These are phyloP conservation scores for Metschnikowia orientalis DNA, from an alignment of 805 yeast genomes.

Conservation along the genomic window DNA sequence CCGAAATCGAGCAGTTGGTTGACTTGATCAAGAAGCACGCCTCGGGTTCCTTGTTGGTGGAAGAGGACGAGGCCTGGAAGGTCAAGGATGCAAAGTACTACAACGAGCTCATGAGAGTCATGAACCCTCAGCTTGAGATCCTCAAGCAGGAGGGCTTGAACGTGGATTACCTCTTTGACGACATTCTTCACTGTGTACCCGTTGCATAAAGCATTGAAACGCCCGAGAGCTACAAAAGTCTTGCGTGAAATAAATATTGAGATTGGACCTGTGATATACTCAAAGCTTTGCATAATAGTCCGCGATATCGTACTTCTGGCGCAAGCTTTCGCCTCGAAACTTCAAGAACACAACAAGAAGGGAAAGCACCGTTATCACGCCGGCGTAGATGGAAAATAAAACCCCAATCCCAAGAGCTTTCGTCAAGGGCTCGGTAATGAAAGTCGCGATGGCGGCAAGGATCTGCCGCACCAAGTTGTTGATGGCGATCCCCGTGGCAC, in stretches of 20 bases:
- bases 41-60: constrained; percentile 46
- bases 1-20: constrained; percentile 57
- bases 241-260: neutral
- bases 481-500: constrained; percentile 85
- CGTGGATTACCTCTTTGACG: constrained; percentile 63
- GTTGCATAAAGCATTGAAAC: constrained; percentile 1
- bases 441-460: constrained; percentile 72
- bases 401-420: constrained; percentile 68
- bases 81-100: constrained; percentile 46
- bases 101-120: constrained; percentile 49
- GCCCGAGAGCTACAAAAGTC: neutral
- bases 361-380: constrained; percentile 46
- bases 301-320: constrained; percentile 59
- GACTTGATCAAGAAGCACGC: constrained; percentile 62
- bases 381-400: constrained; percentile 61
- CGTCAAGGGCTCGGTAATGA: constrained; percentile 67
- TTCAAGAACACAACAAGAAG: constrained; percentile 45
- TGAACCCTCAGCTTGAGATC: constrained; percentile 56
- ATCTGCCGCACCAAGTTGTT: constrained; percentile 71
- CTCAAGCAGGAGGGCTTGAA: constrained; percentile 66
- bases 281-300: constrained; percentile 49
- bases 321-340: constrained; percentile 53
- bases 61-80: constrained; percentile 12
- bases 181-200: constrained; percentile 21
- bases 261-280: constrained; percentile 1